Evolutionary conservation across 2,329 filamentous ascomycete genomes (phyloP), one percentile per base, ranked within the genome.

Genomic region (Talaromyces sp.): DNA sequence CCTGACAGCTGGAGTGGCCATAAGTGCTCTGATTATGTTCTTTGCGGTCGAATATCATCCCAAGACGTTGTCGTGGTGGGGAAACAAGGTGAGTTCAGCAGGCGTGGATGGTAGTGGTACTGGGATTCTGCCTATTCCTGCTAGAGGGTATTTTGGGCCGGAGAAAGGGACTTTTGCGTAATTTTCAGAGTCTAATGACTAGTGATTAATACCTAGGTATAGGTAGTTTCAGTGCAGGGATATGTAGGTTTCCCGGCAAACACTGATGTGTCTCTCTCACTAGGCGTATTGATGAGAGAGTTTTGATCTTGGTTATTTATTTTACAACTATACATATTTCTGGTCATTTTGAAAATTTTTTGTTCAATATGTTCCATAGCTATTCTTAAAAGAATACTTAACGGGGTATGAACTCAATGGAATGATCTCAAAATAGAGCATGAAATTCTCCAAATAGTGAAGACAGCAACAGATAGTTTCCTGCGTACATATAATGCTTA

Each of bases 81-180:
- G 58, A 31, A 61, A 61, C 29, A 31, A 47, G 19, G 58, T 61
- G 27, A 61, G 58, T 6, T 61, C 40, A 3, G 58, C 38, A 15
- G 58, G 58, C 13, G 58, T 61, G 40, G 58, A 61, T 40, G 45
- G 58, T 34, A 61, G 58, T n/a, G 58, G 58, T 61, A 43, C 29
- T 3, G 58, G 58, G 27, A 61, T 61, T 49, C 25, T 47, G 4
- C 45, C 45, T 25, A 25, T 47, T 25, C 45, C 45, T 25, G 11
- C 19, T 47, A 47, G 45, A 19, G 45, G 45, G 11, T 47, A 47
- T 25, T 47, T 47, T 5, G 45, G 45, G 45, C 45, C 45, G 45
- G 19, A 47, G 11, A 47, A 47, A 19, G 45, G 45, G 19, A 47
- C 19, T 2, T 47, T 47, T 25, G 19, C 19, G 5, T 47, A 11